Base-by-base conservation (phyloP, 345 rosid genomes). In the Sisymbrium altissimum region DNA sequence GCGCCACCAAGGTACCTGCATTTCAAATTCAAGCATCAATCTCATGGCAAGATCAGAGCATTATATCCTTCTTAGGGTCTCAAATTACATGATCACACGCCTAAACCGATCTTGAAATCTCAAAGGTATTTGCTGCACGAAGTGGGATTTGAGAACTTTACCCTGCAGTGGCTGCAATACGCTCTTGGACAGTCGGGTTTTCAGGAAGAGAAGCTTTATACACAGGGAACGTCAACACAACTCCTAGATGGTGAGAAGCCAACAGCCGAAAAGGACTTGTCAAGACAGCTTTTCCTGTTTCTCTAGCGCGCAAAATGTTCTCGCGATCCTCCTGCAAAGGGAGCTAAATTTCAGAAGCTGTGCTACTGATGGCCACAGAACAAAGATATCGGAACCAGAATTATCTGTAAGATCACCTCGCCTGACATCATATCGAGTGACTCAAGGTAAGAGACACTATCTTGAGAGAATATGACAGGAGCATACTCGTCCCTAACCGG, bases 391-490 rank as follows among this genome's bases (percentile, higher is more conserved):
- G 46, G 41, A 53, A 63, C 41, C 52, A 66, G 25, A 21, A 66
- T 30, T 6, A 11, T 54, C 5, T 3, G 18, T 50, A 18, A 44
- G 11, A 63, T 45, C 83, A 94, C 98, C 97, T 90, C 93, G 72
- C 99, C 99, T 3, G 99, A 95, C 99, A 95, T 95, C 99, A 95
- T 95, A 69, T 95, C 99, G 21, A 95, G 85, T 9, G 99, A 95
- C 76, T 88, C 90, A 40, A 95, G 85, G 76, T 95, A 86, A 68
- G 97, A 92, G 33, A 95, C 82, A 15, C 97, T 90, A 71, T 92
- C 96, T 80, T 95, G 99, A 70, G 93, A 89, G 74, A 89, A 88
- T 78, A 92, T 89, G 39, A 95, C 97, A 0, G 99, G 97, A 9
- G 99, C 99, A 77, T 95, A 95, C 83, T 91, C 97, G 56, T 95